Base-by-base conservation (phyloP, 2,329 filamentous ascomycete genomes). In the Sordariomycetes sp. region DNA sequence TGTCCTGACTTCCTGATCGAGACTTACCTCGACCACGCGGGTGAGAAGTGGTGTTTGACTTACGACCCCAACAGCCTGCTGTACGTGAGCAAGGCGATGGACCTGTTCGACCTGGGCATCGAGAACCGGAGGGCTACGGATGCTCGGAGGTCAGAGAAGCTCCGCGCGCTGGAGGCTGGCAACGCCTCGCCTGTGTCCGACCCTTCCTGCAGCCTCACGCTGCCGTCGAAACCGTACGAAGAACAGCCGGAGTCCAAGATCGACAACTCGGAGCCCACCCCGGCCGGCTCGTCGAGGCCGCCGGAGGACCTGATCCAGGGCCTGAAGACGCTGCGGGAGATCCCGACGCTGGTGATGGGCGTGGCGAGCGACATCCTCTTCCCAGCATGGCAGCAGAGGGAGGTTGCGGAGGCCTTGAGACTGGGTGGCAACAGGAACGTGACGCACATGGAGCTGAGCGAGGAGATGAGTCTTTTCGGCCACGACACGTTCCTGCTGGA, bases 21-120 rank as follows among this genome's bases (percentile, higher is more conserved):
- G 62, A 98, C 92, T 0, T 98, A 98, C 53, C 75, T 98, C 14
- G 92, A 98, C 57, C 92, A 98, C 50, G 92, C 92, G 0, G 92
- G 92, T 15, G 92, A 98, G 64, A 98, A 98, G 59, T 98, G 94
- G 67, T 95, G 87, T 53, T 70, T 98, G 18, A 88, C 92, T 42
- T 96, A 96, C 54, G 92, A 98, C 50, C 79, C 92, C 18, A 98
- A 98, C 60, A 94, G 87, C 51, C 64, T 96, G 25, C 68, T 98
- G 3, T 98, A 98, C 56, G 86, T 98, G 37, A 94, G 86, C 56
- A 98, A 98, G 61, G 92, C 92, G 5, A 98, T 98, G 92, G 92
- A 98, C 53, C 68, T 98, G 10, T 98, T 98, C 55, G 92, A 98
- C 49, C 72, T 98, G 0, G 87, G 92, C 17, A 65, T 66, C 31